Evolutionary conservation across 2,329 filamentous ascomycete genomes (phyloP).

Genomic region (Colletotrichum viniferum): DNA sequence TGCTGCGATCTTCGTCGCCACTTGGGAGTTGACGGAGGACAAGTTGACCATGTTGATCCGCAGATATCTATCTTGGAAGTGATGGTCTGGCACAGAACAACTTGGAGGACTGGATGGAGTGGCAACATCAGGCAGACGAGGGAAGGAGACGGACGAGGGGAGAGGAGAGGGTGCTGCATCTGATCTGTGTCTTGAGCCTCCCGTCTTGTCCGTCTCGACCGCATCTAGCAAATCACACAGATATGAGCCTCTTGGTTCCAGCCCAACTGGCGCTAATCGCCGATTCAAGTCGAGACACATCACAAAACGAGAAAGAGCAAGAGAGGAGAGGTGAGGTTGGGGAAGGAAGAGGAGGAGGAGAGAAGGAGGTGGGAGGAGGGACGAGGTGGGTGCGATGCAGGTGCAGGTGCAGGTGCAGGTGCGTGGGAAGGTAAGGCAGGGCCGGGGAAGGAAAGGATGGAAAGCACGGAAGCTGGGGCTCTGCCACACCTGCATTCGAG

Average conservation of each 20-base stretch:
- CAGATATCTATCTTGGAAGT: neutral
- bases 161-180: neutral
- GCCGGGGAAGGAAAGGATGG: neutral
- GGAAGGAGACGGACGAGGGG: neutral
- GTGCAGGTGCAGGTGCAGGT: neutral
- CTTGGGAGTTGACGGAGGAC: neutral
- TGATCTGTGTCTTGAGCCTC: neutral
- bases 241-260: neutral
- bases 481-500: neutral
- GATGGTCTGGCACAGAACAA: neutral
- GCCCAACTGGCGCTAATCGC: neutral
- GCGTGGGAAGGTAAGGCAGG: neutral
- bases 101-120: neutral
- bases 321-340: neutral
- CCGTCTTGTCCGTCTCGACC: neutral
- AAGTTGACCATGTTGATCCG: neutral
- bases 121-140: neutral
- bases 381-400: neutral
- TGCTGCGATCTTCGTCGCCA: neutral
- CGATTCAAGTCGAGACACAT: neutral
- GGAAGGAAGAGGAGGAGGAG: neutral
- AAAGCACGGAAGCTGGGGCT: slow-evolving; percentile 1
- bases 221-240: neutral
- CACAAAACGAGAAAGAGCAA: neutral
- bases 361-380: neutral